phyloP scores from a whole-genome alignment of 2,329 filamentous ascomycete species.

The Hypoxylon sp. region DNA sequence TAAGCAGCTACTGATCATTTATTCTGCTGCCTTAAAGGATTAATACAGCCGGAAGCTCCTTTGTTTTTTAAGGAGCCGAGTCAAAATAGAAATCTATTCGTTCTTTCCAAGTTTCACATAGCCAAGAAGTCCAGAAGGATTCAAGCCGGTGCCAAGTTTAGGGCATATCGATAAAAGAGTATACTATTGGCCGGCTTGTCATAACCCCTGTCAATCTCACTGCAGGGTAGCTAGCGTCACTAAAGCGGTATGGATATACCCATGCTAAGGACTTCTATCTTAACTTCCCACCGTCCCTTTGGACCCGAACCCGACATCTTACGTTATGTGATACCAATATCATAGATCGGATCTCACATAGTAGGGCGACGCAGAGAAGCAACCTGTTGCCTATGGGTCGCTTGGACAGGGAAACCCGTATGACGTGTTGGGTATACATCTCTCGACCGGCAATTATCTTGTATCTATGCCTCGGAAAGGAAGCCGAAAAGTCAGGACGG shows the following conservation, averaged over 20 bases:
- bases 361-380: neutral
- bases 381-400: conserved; percentile 9
- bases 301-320: neutral
- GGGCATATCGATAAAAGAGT: neutral
- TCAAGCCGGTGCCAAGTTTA: neutral
- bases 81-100: neutral
- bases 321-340: too few relatives aligned
- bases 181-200: conserved; percentile 36
- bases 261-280: conserved; percentile 13
- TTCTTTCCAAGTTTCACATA: conserved; percentile 4
- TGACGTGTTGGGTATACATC: neutral
- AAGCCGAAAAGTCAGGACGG: conserved; percentile 42
- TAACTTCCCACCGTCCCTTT: conserved; percentile 6
- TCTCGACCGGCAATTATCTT: neutral
- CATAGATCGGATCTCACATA: neutral
- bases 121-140: conserved; percentile 11
- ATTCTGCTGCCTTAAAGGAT: too few relatives aligned
- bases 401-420: conserved; percentile 12
- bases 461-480: conserved; percentile 42
- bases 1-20: too few relatives aligned
- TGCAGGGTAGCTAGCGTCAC: conserved; percentile 2
- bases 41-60: too few relatives aligned
- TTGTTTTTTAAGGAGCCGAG: too few relatives aligned
- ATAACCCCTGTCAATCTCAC: conserved; percentile 23
- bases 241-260: conserved; percentile 10